These are phyloP conservation scores for Emmonsiellopsis sp. DNA, from an alignment of 2,329 filamentous ascomycete species.

Conservation along the genomic window DNA sequence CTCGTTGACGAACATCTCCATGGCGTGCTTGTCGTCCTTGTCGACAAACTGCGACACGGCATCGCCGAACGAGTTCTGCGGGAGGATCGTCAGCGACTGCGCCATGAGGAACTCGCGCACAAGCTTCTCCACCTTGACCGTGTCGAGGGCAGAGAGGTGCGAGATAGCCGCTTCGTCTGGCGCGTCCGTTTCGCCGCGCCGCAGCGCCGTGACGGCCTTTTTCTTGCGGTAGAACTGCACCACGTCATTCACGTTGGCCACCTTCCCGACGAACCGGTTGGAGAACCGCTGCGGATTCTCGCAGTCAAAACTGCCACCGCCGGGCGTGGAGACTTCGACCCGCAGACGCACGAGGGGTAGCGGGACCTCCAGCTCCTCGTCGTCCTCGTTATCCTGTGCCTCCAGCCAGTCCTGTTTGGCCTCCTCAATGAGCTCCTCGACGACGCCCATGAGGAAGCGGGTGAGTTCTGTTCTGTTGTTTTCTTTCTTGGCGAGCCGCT, in stretches of 20 bases:
- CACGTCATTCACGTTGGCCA: conserved; percentile 90
- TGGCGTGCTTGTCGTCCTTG: conserved; percentile 89
- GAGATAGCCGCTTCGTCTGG: conserved; percentile 51
- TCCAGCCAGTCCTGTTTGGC: conserved; percentile 73
- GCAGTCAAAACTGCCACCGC: conserved; percentile 76
- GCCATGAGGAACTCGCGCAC: conserved; percentile 79
- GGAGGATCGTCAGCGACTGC: conserved; percentile 84
- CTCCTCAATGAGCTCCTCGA: conserved; percentile 79
- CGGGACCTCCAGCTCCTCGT: conserved; percentile 54
- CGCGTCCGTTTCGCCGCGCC: conserved; percentile 39
- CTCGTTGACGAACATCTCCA: conserved; percentile 70
- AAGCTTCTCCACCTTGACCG: conserved; percentile 77
- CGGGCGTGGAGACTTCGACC: conserved; percentile 79
- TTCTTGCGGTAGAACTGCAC: conserved; percentile 91
- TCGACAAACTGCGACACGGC: conserved; percentile 88
- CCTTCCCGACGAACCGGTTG: conserved; percentile 78
- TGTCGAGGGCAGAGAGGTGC: conserved; percentile 55
- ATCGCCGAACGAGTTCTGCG: conserved; percentile 85
- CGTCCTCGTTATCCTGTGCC: conserved; percentile 55
- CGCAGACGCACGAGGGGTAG: conserved; percentile 79
- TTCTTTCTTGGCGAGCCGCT: conserved; percentile 66
- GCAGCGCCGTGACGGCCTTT: conserved; percentile 36
- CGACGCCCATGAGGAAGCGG: conserved; percentile 61
- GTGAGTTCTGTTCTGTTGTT: conserved; percentile 79
- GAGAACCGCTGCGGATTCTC: conserved; percentile 97